A percentile compares a stretch with the other conserved stretches of the same genome.
Evolutionary conservation across 176 grass and related monocot species (phyloP).

Genomic region (Saccharum officinarum): DNA sequence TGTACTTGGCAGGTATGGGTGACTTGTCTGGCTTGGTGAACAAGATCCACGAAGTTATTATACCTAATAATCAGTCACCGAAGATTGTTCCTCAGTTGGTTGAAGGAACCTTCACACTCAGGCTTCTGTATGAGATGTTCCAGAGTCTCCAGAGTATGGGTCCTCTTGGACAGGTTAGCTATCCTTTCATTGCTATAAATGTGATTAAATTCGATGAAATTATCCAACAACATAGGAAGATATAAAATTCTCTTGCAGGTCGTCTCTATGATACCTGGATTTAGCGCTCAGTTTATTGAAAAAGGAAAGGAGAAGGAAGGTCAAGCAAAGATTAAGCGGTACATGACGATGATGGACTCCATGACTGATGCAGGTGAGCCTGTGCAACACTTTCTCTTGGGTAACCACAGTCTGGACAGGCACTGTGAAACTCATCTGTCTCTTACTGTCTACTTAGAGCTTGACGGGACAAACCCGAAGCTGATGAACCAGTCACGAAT

Average conservation of each 20-base stretch:
- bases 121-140: slow-evolving; percentile 71
- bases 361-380: slow-evolving; percentile 78
- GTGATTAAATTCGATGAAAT: slow-evolving; percentile 13
- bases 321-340: slow-evolving; percentile 86
- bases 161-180: slow-evolving; percentile 70
- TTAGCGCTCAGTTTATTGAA: slow-evolving; percentile 75
- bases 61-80: slow-evolving; percentile 64
- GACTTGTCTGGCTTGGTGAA: slow-evolving; percentile 80
- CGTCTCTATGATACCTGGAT: slow-evolving; percentile 87
- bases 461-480: slow-evolving; percentile 83
- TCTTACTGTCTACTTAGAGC: slow-evolving; percentile 42
- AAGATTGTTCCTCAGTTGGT: slow-evolving; percentile 57
- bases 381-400: background rate
- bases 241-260: slow-evolving; percentile 35
- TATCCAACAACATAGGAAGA: background rate
- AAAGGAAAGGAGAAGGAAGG: slow-evolving; percentile 92
- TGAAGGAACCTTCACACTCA: slow-evolving; percentile 78
- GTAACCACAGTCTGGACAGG: background rate
- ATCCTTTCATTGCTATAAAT: background rate
- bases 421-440: background rate
- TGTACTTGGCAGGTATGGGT: slow-evolving; percentile 62
- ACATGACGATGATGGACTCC: slow-evolving; percentile 98
- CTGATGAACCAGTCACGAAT: slow-evolving; percentile 76
- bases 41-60: slow-evolving; percentile 77
- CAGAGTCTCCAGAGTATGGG: slow-evolving; percentile 87